These are phyloP conservation scores for Tylopilus vinaceipallidus DNA, from an alignment of 768 basidiomycete genomes.

Conservation along the genomic window DNA sequence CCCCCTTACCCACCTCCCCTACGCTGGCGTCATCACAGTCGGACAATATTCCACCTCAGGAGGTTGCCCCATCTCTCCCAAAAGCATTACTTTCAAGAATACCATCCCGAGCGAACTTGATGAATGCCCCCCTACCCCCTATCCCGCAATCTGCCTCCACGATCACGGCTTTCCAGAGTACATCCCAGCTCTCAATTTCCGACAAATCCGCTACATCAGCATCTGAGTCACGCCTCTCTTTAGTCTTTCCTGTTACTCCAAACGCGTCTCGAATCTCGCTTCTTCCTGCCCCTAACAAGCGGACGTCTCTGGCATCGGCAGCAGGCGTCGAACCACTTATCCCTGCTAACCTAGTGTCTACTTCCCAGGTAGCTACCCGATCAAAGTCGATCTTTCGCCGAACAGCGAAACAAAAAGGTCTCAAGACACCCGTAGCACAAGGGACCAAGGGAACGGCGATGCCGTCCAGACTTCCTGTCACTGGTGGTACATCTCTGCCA, in stretches of 20 bases:
- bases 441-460: background rate
- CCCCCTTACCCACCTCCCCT: constrained; percentile 29
- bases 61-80: background rate
- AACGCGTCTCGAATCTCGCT: constrained; percentile 25
- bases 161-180: constrained; percentile 22
- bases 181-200: constrained; percentile 23
- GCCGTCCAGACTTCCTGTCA: constrained; percentile 17
- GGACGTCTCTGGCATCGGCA: constrained; percentile 28
- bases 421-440: constrained; percentile 13
- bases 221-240: constrained; percentile 22
- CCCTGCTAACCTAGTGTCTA: constrained; percentile 1
- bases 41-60: background rate
- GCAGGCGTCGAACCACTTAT: constrained; percentile 19
- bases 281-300: constrained; percentile 23
- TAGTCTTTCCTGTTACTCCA: background rate
- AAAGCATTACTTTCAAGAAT: constrained; percentile 20
- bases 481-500: constrained; percentile 2
- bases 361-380: constrained; percentile 2
- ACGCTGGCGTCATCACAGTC: constrained; percentile 6
- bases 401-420: constrained; percentile 24
- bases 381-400: constrained; percentile 33
- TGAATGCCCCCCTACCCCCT: constrained; percentile 19
- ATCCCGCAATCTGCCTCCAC: constrained; percentile 32
- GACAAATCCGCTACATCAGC: constrained; percentile 3
- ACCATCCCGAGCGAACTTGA: constrained; percentile 18